phyloP scores from a whole-genome alignment of 768 basidiomycete species.

The Cystobasidium onofrii region DNA sequence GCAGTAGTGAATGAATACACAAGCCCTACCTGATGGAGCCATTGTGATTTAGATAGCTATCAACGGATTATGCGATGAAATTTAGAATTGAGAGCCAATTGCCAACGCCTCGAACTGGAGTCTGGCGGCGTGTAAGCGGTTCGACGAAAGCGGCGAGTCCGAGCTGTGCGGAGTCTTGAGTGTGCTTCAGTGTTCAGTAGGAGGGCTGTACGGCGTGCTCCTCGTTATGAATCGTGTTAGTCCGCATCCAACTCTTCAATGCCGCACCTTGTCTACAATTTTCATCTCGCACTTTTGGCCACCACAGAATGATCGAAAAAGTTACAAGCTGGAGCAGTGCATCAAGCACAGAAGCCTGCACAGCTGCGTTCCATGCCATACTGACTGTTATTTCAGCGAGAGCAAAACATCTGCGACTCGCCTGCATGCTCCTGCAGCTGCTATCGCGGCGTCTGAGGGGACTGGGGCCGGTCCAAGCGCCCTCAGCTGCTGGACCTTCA shows the following conservation, averaged over 20 bases:
- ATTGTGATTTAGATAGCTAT: slow-evolving; percentile 3
- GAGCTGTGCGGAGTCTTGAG: not conserved
- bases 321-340: not conserved
- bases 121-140: not conserved
- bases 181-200: not conserved
- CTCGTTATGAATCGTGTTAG: not conserved
- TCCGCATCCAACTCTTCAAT: too few relatives aligned
- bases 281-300: too few relatives aligned
- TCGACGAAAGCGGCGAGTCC: not conserved
- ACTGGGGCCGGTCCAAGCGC: not conserved
- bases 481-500: too few relatives aligned
- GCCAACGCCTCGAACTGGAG: not conserved
- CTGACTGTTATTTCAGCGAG: too few relatives aligned
- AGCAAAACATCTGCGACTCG: too few relatives aligned
- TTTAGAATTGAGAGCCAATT: not conserved
- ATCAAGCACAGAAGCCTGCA: not conserved
- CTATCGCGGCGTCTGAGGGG: not conserved
- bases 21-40: slow-evolving; percentile 21
- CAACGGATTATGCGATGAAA: not conserved
- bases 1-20: not conserved
- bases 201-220: not conserved
- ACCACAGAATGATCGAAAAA: not conserved
- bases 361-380: too few relatives aligned
- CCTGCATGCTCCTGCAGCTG: not conserved
- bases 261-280: too few relatives aligned